Conservation (phyloP, 1,284 basidiomycete genomes). For the Erythrobasidium hasegawianum region DNA sequence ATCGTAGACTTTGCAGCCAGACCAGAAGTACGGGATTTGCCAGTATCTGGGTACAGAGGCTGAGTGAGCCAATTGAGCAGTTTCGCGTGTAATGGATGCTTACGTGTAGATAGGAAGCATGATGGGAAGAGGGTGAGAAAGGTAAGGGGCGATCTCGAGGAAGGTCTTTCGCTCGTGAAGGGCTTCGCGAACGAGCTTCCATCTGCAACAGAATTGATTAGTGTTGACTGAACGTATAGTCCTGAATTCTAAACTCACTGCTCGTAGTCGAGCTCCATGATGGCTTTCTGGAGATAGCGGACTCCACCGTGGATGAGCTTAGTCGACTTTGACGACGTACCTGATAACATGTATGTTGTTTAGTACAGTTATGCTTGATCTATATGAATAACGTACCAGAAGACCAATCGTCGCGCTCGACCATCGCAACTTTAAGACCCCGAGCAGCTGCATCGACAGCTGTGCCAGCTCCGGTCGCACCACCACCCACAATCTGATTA, state of each 20-base stretch:
- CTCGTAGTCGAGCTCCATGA: slow-evolving; percentile 90
- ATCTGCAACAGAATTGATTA: slow-evolving; percentile 64
- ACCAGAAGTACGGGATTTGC: slow-evolving; percentile 95
- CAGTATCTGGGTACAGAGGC: no score
- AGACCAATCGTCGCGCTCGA: slow-evolving; percentile 89
- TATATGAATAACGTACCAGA: slow-evolving; percentile 58
- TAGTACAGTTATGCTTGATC: not conserved
- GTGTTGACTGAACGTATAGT: no score
- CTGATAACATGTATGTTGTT: slow-evolving; percentile 53
- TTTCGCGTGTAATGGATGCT: no score
- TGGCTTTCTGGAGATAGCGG: slow-evolving; percentile 92
- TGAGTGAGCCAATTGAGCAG: no score
- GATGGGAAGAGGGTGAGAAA: slow-evolving; percentile 86
- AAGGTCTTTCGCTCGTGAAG: slow-evolving; percentile 90
- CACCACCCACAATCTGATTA: slow-evolving; percentile 77
- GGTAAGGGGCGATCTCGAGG: slow-evolving; percentile 91
- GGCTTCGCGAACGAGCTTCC: slow-evolving; percentile 92
- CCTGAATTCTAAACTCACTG: no score
- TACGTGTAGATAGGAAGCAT: slow-evolving; percentile 88
- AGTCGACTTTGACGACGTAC: slow-evolving; percentile 93
- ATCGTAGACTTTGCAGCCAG: slow-evolving; percentile 96
- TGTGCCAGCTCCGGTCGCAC: slow-evolving; percentile 90
- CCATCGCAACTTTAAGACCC: slow-evolving; percentile 86
- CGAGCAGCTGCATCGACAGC: slow-evolving; percentile 90
- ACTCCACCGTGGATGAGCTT: slow-evolving; percentile 98